phyloP scores from a whole-genome alignment of 176 grass and related monocot species.

The Puccinellia tenuiflora region DNA sequence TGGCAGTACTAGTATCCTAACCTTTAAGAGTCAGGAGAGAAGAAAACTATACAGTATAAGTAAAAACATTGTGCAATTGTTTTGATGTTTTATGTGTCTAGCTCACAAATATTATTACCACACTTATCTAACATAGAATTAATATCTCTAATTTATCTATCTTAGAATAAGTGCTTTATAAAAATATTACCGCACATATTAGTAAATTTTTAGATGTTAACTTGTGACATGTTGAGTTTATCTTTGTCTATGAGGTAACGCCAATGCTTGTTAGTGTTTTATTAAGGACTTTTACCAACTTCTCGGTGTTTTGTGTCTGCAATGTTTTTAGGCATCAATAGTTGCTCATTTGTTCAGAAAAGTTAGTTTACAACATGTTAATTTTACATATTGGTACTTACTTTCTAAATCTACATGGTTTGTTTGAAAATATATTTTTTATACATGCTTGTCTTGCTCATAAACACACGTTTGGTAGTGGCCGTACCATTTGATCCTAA shows the following conservation, averaged over 20 bases:
- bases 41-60: not conserved
- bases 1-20: too few species aligned
- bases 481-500: not conserved
- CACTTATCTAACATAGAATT: not conserved
- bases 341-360: not conserved
- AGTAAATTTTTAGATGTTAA: too few species aligned
- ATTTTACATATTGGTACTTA: not conserved
- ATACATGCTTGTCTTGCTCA: not conserved
- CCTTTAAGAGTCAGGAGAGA: too few species aligned
- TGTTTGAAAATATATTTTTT: not conserved
- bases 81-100: not conserved
- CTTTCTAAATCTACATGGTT: not conserved
- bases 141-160: not conserved
- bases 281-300: too few species aligned
- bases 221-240: too few species aligned
- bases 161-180: not conserved
- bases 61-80: not conserved
- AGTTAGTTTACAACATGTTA: not conserved
- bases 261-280: too few species aligned
- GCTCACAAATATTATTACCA: not conserved
- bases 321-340: too few species aligned
- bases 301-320: too few species aligned
- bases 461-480: too few species aligned
- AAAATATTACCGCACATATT: not conserved
- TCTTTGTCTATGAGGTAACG: too few species aligned